Conservation (phyloP, 1,284 basidiomycete species). For the Mycena citricolor region DNA sequence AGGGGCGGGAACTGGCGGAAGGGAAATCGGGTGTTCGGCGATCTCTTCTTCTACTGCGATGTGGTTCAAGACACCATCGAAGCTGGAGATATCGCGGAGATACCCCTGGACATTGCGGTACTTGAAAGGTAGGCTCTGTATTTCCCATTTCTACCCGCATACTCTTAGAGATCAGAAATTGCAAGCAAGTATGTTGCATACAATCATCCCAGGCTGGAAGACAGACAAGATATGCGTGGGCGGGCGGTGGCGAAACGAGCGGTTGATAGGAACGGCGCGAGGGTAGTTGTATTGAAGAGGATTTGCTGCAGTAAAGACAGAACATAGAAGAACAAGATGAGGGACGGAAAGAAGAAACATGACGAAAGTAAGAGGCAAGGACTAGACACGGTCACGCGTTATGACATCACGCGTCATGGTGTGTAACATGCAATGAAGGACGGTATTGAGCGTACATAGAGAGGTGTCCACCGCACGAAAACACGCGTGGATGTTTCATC, state of each 20-base stretch:
- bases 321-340: slow-evolving; percentile 10
- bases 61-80: slow-evolving; percentile 1
- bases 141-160: slow-evolving; percentile 11
- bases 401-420: too few species aligned
- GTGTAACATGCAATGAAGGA: too few species aligned
- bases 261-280: slow-evolving; percentile 11
- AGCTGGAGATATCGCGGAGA: neutral
- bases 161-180: too few species aligned
- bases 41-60: neutral
- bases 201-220: slow-evolving; percentile 6
- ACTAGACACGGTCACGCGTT: too few species aligned
- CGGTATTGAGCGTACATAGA: too few species aligned
- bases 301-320: slow-evolving; percentile 13
- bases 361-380: slow-evolving; percentile 1
- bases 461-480: too few species aligned
- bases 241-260: slow-evolving; percentile 10
- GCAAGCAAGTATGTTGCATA: neutral
- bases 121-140: slow-evolving; percentile 1
- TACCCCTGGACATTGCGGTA: slow-evolving; percentile 5
- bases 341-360: slow-evolving; percentile 16
- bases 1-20: slow-evolving; percentile 7
- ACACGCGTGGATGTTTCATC: too few species aligned
- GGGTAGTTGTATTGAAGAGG: too few species aligned
- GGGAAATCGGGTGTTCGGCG: slow-evolving; percentile 12
- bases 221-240: slow-evolving; percentile 8